These are phyloP conservation scores for Circinella umbellata DNA, from an alignment of 371 early-diverging fungal genomes.

Conservation along the genomic window DNA sequence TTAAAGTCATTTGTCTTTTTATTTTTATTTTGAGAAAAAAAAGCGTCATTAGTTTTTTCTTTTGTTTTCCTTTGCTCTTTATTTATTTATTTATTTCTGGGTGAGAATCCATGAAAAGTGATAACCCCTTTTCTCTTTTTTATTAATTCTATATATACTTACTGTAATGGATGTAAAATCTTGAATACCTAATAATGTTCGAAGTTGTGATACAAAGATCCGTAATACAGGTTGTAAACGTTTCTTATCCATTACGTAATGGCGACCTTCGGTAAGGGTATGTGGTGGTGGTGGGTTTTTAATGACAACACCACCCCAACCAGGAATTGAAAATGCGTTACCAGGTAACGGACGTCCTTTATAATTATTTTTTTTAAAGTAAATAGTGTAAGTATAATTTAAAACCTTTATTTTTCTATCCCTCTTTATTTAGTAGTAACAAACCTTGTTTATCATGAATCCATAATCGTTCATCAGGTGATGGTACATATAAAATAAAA, in stretches of 20 bases:
- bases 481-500: conserved; percentile 86
- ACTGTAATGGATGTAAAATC: conserved; percentile 29
- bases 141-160: background rate
- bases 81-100: too few species aligned
- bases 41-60: background rate
- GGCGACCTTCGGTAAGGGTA: conserved; percentile 6
- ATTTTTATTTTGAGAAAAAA: background rate
- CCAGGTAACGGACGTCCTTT: conserved; percentile 44
- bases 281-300: conserved; percentile 56
- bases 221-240: conserved; percentile 78
- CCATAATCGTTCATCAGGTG: conserved; percentile 60
- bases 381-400: too few species aligned
- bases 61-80: too few species aligned
- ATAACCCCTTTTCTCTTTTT: background rate
- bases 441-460: conserved; percentile 62
- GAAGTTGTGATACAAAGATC: conserved; percentile 79
- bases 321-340: conserved; percentile 89
- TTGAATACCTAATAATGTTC: conserved; percentile 80
- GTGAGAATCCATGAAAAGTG: background rate
- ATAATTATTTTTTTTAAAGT: too few species aligned
- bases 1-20: conserved; percentile 18
- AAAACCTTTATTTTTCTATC: too few species aligned
- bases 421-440: background rate
- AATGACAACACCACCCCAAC: conserved; percentile 92
- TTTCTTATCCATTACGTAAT: conserved; percentile 38